phyloP scores from a whole-genome alignment of 371 early-diverging fungal species.

The Mucor lusitanicus region DNA sequence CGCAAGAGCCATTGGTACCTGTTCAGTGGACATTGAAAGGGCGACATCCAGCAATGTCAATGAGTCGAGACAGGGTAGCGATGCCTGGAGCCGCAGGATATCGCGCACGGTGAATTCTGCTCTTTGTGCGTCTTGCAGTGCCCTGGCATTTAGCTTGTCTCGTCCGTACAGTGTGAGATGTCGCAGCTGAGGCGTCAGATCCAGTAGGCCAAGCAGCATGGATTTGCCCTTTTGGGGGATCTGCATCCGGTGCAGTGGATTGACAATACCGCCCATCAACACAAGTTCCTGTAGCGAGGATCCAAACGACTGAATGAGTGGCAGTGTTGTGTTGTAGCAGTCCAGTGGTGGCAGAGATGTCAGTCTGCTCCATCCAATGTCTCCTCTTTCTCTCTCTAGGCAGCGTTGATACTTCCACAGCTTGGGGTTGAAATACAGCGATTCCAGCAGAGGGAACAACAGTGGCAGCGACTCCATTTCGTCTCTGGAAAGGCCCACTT shows the following conservation, averaged over 20 bases:
- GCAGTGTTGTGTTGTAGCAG: background rate
- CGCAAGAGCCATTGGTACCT: background rate
- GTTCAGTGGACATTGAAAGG: background rate
- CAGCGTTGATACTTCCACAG: constrained; percentile 9
- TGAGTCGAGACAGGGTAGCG: background rate
- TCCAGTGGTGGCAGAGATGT: constrained; percentile 8
- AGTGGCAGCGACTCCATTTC: constrained; percentile 3
- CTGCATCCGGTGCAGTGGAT: background rate
- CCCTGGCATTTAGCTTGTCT: background rate
- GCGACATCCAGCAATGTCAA: background rate
- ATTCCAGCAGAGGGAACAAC: constrained; percentile 1
- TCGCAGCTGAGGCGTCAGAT: background rate
- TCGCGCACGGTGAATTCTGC: background rate
- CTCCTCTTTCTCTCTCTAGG: no score
- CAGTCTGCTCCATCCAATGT: background rate
- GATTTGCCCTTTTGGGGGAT: background rate
- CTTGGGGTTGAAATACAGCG: constrained; percentile 8
- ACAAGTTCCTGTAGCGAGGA: background rate
- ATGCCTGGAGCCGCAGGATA: background rate
- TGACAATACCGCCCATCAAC: background rate
- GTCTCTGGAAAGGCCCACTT: constrained; percentile 7
- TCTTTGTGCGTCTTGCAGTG: background rate
- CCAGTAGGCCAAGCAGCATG: background rate
- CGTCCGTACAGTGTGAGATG: background rate
- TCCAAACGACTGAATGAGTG: background rate